Base-by-base conservation (phyloP, 805 yeast species). In the Nakazawaea siamensis region DNA sequence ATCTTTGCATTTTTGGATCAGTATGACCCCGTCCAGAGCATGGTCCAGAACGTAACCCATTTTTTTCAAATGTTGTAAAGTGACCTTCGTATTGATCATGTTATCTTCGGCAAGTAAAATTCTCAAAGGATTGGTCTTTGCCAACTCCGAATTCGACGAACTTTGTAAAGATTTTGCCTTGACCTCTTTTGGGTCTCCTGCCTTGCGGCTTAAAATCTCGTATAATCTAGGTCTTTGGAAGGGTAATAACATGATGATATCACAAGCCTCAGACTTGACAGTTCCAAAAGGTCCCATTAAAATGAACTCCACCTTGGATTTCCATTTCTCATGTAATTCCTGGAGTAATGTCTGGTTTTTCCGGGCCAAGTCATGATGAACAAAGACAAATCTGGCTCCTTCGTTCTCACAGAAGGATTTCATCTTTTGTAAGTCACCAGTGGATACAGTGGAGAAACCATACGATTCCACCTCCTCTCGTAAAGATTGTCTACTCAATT, bases 61-160 rank as follows among this genome's bases (percentile, higher is more conserved):
- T 37, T 67, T 58, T 40, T 62, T 62, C 40, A 68, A 52, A 43
- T 69, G 73, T 41, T 63, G 67, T 20, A 66, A 45, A 1, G 76
- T 76, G 19, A 72, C 76, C 34, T 60, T 57, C 8, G 70, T 64
- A 41, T 68, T 68, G 39, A 68, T 59, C 21, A 64, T 57, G 34
- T 69, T 73, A 38, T 76, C 81, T 43, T 74, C 80, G 3, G 76
- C 78, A 5, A 76, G 52, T 19, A 75, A 48, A 12, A 73, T 66
- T 20, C 57, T 49, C 18, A 76, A 55, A 4, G 78, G 78, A 54
- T 55, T 16, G 50, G 47, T 24, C 3, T 52, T 57, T 9, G 50
- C 51, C 15, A 36, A 58, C 1, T 38, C 38, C 18, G 44, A 56
- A 25, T 51, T 45, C 18, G 59, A 58, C 4, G 50, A 56, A 31